Percentiles rank a stretch among this genome's conserved stretches.
Evolutionary conservation across 2,329 filamentous ascomycete genomes (phyloP).

Genomic region (Ophiocordyceps australis): DNA sequence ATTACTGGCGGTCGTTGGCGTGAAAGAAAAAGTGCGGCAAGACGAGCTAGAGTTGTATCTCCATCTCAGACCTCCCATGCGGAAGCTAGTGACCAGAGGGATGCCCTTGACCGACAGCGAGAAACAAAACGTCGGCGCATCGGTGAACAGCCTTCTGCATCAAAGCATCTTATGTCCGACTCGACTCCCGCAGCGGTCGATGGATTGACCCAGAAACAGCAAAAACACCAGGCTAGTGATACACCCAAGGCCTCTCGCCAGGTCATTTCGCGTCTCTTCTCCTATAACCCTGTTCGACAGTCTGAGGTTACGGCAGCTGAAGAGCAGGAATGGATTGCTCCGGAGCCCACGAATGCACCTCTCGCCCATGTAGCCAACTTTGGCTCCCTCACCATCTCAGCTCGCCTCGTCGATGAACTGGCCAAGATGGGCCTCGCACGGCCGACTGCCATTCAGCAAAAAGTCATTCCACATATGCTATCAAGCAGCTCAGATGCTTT

Average conservation of each 20-base stretch:
- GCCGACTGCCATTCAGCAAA: conserved; percentile 88
- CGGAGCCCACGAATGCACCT: conserved; percentile 79
- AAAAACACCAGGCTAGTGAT: conserved; percentile 6
- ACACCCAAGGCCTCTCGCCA: conserved; percentile 20
- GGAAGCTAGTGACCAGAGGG: no score
- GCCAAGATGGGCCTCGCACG: conserved; percentile 77
- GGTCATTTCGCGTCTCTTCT: conserved; percentile 82
- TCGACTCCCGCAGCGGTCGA: not conserved
- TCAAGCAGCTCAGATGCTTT: conserved; percentile 79
- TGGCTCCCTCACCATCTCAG: conserved; percentile 66
- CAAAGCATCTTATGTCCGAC: conserved; percentile 4
- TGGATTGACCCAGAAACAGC: no score
- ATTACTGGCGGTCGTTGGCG: conserved; percentile 91
- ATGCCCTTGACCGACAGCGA: conserved; percentile 13
- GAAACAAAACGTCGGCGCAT: conserved; percentile 27
- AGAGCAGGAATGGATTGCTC: conserved; percentile 29
- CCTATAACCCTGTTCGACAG: conserved; percentile 75
- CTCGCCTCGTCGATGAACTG: conserved; percentile 64
- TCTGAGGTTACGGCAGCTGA: conserved; percentile 44
- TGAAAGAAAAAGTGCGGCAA: conserved; percentile 56
- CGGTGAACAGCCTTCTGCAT: conserved; percentile 9
- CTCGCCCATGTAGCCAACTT: conserved; percentile 75
- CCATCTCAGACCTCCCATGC: conserved; percentile 6
- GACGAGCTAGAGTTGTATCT: conserved; percentile 11
- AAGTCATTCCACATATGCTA: conserved; percentile 64